phyloP scores from a whole-genome alignment of 148 eudicot species.

The Spergularia bocconei region DNA sequence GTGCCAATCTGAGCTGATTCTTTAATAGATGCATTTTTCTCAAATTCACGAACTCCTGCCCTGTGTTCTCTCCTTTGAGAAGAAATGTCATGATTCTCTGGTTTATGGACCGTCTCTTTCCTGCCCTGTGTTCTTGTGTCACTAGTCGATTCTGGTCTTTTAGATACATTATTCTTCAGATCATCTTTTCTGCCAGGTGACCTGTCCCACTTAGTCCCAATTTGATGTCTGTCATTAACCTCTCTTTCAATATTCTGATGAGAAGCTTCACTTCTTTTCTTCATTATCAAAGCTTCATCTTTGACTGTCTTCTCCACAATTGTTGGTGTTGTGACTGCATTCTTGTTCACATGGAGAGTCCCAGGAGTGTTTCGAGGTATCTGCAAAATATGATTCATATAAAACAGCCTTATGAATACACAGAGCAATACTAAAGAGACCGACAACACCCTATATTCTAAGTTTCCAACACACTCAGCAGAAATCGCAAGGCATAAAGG shows the following conservation, averaged over 20 bases:
- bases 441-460: background rate
- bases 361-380: conserved; percentile 32
- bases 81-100: conserved; percentile 29
- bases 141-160: conserved; percentile 28
- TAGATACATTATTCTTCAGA: conserved; percentile 23
- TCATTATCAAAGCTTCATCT: conserved; percentile 23
- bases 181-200: conserved; percentile 34
- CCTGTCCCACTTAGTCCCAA: conserved; percentile 25
- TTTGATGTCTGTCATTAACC: conserved; percentile 24
- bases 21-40: conserved; percentile 21
- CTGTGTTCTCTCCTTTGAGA: conserved; percentile 26
- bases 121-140: conserved; percentile 27
- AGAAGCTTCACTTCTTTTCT: conserved; percentile 33
- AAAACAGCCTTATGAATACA: background rate
- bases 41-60: conserved; percentile 26
- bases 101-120: conserved; percentile 31
- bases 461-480: background rate
- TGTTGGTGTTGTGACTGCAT: conserved; percentile 29
- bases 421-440: background rate
- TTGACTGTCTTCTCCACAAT: conserved; percentile 29
- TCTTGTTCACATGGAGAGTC: conserved; percentile 25
- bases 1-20: conserved; percentile 35
- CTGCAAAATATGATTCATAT: conserved; percentile 27
- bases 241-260: conserved; percentile 26
- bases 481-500: background rate